A percentile compares a stretch with the other conserved stretches of the same genome.
Conservation (phyloP, 352 stramenopile species). For the Globisporangium cystogenes region DNA sequence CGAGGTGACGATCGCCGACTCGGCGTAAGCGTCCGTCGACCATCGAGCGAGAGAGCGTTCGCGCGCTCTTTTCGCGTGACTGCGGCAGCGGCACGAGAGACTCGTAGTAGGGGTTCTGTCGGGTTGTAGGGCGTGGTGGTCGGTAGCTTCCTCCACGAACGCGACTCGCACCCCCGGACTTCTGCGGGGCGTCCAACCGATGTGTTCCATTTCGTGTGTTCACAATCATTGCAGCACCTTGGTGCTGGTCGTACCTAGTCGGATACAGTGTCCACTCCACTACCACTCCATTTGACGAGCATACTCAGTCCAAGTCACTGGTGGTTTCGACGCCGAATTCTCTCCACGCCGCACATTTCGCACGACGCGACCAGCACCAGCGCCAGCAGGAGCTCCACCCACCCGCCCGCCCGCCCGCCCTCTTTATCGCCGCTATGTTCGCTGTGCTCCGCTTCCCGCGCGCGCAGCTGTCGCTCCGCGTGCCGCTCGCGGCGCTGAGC, state of each 20-base stretch:
- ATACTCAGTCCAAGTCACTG: background rate
- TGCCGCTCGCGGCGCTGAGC: constrained; percentile 28
- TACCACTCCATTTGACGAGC: background rate
- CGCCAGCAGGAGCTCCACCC: background rate
- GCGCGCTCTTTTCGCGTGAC: constrained; percentile 1
- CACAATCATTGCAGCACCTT: background rate
- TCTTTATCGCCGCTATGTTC: constrained; percentile 3
- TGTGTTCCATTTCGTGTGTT: background rate
- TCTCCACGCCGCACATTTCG: background rate
- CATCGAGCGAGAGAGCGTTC: background rate
- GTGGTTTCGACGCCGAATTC: background rate
- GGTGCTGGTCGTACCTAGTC: background rate
- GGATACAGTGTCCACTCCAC: background rate
- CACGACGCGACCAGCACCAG: background rate
- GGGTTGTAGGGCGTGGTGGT: background rate
- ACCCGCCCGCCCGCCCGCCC: background rate
- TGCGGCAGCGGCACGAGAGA: constrained; percentile 3
- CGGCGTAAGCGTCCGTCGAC: constrained; percentile 43
- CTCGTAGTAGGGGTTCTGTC: background rate
- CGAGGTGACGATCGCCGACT: constrained; percentile 97
- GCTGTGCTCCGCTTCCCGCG: constrained; percentile 41
- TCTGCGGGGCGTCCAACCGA: background rate
- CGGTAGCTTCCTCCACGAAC: background rate
- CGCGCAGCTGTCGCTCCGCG: constrained; percentile 25
- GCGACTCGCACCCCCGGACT: constrained; percentile 1